phyloP scores from a whole-genome alignment of 192 early-diverging fungal species.

The Coemansia sp. region DNA sequence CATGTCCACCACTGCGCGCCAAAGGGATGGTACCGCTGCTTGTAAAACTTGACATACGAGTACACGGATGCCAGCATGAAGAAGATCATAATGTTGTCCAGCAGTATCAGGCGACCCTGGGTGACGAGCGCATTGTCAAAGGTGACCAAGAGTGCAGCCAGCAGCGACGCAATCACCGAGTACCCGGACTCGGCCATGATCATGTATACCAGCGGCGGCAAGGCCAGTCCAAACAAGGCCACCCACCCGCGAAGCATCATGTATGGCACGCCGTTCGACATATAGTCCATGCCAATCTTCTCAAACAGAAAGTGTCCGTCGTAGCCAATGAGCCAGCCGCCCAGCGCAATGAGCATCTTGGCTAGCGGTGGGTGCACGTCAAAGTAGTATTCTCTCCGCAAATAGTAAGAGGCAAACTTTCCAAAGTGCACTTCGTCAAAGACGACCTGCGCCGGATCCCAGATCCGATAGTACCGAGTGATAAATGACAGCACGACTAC shows the following conservation, averaged over 20 bases:
- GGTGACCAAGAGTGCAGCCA: slow-evolving; percentile 77
- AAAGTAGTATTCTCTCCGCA: slow-evolving; percentile 88
- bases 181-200: slow-evolving; percentile 89
- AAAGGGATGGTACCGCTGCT: slow-evolving; percentile 73
- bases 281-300: slow-evolving; percentile 91
- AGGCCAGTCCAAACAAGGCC: slow-evolving; percentile 75
- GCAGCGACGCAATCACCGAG: slow-evolving; percentile 67
- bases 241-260: slow-evolving; percentile 78
- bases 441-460: slow-evolving; percentile 73
- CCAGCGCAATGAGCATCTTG: slow-evolving; percentile 84
- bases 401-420: slow-evolving; percentile 94
- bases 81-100: slow-evolving; percentile 92
- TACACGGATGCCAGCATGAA: slow-evolving; percentile 85
- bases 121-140: slow-evolving; percentile 93
- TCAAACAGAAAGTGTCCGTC: slow-evolving; percentile 95
- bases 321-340: slow-evolving; percentile 86
- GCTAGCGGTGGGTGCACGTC: slow-evolving; percentile 98
- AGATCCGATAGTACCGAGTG: slow-evolving; percentile 71
- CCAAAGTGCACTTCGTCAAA: slow-evolving; percentile 99
- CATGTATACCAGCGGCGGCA: slow-evolving; percentile 76
- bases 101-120: slow-evolving; percentile 89
- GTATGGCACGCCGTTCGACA: slow-evolving; percentile 86
- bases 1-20: slow-evolving; percentile 82
- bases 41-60: slow-evolving; percentile 87
- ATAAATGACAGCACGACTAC: slow-evolving; percentile 57